Base-by-base conservation (phyloP, 2,329 filamentous ascomycete species). In the Achaetomium macrosporum region DNA sequence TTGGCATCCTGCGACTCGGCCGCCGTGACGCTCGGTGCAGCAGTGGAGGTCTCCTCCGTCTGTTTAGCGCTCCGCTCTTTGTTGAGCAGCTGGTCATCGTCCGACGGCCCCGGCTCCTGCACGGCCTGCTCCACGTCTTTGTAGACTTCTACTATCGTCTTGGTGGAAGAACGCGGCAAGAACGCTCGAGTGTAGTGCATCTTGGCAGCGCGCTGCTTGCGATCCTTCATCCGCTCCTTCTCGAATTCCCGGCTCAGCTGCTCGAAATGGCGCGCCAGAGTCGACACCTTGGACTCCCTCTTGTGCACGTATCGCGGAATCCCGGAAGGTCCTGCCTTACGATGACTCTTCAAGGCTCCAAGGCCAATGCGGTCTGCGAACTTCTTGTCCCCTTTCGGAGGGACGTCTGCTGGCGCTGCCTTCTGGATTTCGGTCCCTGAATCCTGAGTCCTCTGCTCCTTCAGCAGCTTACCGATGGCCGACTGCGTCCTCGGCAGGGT, bases 201-300 rank as follows among this genome's bases (percentile, higher is more conserved):
- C 64, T 85, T 90, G 42, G 88, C 87, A 25, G 89, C 88, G 54
- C 89, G 77, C 66, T 90, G 87, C 63, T 85, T 86, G 59, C 88
- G 83, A 67, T 97, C 92, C 45, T 88, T 85, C 60, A 95, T 81
- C 42, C 93, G 82, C 70, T 99, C 92, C 63, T 92, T 95, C 65
- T 96, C 90, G 61, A 99, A 99, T 65, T 99, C 95, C 20, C 91
- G 85, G 62, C 90, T 96, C 52, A 99, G 77, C 68, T 97, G 91
- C 69, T 99, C 95, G 65, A 99, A 97, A 67, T 97, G 93, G 61
- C 89, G 89, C 16, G 93, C 90, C 46, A 99, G 76, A n/a, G 85
- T 90, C 9, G 90, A 95, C 2, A 99, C 93, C 63, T 87, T 88
- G 3, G 88, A 82, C 48, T 85, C 79, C 59, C 83, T 85, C 61